These are phyloP conservation scores for Tulasnella sp. DNA, from an alignment of 768 basidiomycete species.

Conservation along the genomic window DNA sequence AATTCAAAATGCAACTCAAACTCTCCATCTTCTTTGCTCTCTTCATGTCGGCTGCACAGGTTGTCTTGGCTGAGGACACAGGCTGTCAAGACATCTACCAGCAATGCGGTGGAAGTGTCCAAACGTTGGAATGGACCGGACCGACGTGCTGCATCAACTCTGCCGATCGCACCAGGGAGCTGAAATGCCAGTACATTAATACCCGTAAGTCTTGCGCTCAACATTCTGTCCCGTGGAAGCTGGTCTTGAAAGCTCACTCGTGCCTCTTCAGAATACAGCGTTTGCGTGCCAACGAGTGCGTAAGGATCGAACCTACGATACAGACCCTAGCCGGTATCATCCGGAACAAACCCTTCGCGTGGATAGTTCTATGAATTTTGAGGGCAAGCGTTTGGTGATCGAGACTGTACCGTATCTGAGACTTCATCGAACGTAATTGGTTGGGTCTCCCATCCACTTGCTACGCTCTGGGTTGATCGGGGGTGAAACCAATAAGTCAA, in stretches of 20 bases:
- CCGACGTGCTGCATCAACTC: neutral
- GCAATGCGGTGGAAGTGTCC: neutral
- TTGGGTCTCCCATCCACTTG: neutral
- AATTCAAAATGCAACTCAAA: neutral
- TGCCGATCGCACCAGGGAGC: neutral
- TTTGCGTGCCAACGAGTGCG: too few relatives aligned
- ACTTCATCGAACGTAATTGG: neutral
- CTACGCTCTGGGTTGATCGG: neutral
- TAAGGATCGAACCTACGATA: neutral
- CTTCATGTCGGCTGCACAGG: neutral
- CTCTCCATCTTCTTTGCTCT: slow-evolving; percentile 2
- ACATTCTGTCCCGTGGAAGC: too few relatives aligned
- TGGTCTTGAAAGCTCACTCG: too few relatives aligned
- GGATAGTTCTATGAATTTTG: neutral
- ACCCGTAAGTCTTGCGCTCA: neutral
- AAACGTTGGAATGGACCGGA: neutral
- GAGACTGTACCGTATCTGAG: neutral
- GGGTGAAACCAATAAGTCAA: neutral
- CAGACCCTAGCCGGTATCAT: neutral
- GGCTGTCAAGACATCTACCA: neutral
- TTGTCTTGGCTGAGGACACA: neutral
- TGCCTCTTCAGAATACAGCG: too few relatives aligned
- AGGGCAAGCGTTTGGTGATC: neutral
- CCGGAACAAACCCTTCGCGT: neutral
- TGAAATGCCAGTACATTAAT: neutral